Base-by-base conservation (phyloP, 192 early-diverging fungal genomes). In the Coemansia sp. region DNA sequence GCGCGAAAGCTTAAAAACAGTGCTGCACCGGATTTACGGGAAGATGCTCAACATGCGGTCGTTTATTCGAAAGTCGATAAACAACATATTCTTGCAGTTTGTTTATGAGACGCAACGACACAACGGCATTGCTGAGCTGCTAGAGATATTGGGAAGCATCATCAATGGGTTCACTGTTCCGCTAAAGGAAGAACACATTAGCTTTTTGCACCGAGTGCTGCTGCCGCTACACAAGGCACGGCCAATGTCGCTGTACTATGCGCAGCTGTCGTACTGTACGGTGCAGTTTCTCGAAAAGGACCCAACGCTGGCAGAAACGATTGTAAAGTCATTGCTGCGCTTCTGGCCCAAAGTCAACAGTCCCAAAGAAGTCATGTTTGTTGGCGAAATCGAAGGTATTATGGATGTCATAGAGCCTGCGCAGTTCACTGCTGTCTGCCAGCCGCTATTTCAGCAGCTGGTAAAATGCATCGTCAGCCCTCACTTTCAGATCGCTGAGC, bases 341-440 rank as follows among this genome's bases (percentile, higher is more conserved):
- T 98, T 84, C 73, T 99, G 97, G 97, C 97, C 97, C 49, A 98
- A 96, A 74, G 93, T 99, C 41, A 99, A 98, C 82, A 93, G 89
- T 61, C 93, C 94, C 12, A 99, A 99, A 74, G 96, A 99, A 80
- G 93, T 98, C 55, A 96, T 99, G 94, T 99, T 95, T 78, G 82
- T 99, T 62, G 94, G 92, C 72, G 97, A 99, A 72, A 81, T 98
- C 39, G 97, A 99, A 64, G 94, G 95, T 59, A 94, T 99, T 20
- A 67, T 99, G 82, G 93, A 96, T 70, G 88, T 94, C 0, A 93
- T 92, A 45, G 95, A 99, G 62, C 91, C 90, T 3, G 78, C 83
- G 38, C 92, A 98, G 70, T 99, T 98, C 72, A 78, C 86, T 43
- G 91, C 87, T 54, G 79, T 99, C 37, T 91, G 92, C 69, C 83